Evolutionary conservation across 345 rosid genomes (phyloP).

Genomic region (Citrus trifoliata): DNA sequence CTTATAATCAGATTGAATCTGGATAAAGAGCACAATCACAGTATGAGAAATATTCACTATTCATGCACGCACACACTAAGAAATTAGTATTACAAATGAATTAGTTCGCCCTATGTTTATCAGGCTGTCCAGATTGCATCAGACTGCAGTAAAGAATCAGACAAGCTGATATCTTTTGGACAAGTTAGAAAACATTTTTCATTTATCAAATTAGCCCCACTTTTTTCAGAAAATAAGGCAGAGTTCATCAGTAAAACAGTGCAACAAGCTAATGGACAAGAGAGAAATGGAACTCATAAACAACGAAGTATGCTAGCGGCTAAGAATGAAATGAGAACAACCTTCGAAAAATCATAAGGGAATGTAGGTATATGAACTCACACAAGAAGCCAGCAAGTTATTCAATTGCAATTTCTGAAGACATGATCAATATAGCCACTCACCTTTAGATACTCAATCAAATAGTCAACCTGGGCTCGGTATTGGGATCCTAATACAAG

Average conservation of each 20-base stretch:
- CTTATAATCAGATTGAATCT: conserved; percentile 91
- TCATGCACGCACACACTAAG: not conserved
- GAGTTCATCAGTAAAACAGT: not conserved
- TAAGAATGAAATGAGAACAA: not conserved
- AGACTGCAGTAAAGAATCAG: not conserved
- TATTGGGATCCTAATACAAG: conserved; percentile 76
- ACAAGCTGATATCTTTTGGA: not conserved
- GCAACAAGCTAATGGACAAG: not conserved
- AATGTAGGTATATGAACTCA: not conserved
- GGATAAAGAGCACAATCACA: conserved; percentile 23
- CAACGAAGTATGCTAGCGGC: not conserved
- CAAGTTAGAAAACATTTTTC: not conserved
- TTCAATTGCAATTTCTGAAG: not conserved
- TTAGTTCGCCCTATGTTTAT: not conserved
- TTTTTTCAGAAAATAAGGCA: not conserved
- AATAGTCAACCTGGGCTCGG: conserved; percentile 69
- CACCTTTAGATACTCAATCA: conserved; percentile 75
- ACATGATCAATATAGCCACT: conserved; percentile 3
- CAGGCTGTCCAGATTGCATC: not conserved
- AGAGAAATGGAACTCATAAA: not conserved
- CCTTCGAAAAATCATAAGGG: not conserved
- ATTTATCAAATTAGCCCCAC: not conserved
- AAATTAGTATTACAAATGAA: not conserved
- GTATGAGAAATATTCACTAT: not conserved
- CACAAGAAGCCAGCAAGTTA: not conserved